Percentiles rank a stretch among this genome's conserved stretches.
These are phyloP conservation scores for Selaginella tamariscina DNA, from an alignment of 75 land plant genomes.

Conservation along the genomic window DNA sequence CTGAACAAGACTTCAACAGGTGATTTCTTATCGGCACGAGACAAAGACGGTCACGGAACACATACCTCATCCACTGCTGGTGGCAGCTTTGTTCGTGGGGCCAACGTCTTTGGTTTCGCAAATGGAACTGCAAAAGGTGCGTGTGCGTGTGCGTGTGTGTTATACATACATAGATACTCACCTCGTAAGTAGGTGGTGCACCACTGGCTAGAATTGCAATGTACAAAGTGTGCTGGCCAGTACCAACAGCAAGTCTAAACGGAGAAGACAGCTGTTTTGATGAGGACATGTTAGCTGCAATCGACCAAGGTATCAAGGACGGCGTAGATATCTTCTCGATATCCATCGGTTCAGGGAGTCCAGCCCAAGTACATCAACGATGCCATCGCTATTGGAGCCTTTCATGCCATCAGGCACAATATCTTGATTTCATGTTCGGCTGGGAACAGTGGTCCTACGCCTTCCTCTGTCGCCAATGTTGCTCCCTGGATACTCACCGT, in stretches of 20 bases:
- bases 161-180: too few relatives aligned
- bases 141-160: too few relatives aligned
- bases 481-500: constrained; percentile 44
- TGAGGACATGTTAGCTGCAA: constrained; percentile 39
- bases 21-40: neutral
- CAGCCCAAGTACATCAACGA: constrained; percentile 22
- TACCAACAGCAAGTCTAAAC: neutral
- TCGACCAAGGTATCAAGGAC: constrained; percentile 36
- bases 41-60: constrained; percentile 7
- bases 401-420: constrained; percentile 32
- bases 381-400: constrained; percentile 32
- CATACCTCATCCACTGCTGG: constrained; percentile 3
- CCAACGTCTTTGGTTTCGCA: constrained; percentile 9
- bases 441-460: constrained; percentile 30
- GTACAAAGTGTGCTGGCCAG: constrained; percentile 12
- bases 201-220: constrained; percentile 6
- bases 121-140: constrained; percentile 14
- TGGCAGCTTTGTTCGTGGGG: neutral
- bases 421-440: constrained; percentile 30
- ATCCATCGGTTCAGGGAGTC: constrained; percentile 25
- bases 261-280: neutral
- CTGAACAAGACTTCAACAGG: neutral
- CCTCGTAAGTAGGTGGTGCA: too few relatives aligned
- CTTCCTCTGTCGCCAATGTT: constrained; percentile 28
- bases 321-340: constrained; percentile 38